Evolutionary conservation across 768 basidiomycete species (phyloP).

Genomic region (Amylocystis lapponica): DNA sequence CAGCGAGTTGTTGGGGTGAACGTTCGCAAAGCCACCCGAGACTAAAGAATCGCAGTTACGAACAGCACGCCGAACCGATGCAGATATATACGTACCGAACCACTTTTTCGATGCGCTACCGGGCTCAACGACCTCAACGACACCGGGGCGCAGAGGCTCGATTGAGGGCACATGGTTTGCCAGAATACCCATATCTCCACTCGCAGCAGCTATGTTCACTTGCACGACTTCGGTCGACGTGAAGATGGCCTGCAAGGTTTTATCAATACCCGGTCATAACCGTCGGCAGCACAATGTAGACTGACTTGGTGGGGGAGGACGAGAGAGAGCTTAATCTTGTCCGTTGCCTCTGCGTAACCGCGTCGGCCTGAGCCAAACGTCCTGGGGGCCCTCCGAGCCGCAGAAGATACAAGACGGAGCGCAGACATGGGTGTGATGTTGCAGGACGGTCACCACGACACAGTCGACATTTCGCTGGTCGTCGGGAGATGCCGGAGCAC

Average conservation of each 20-base stretch:
- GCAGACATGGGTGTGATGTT: conserved; percentile 51
- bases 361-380: conserved; percentile 53
- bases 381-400: conserved; percentile 53
- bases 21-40: conserved; percentile 94
- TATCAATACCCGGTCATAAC: conserved; percentile 3
- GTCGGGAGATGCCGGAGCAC: conserved; percentile 13
- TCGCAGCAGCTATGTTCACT: conserved; percentile 90
- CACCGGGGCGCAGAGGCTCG: conserved; percentile 89
- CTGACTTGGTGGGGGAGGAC: conserved; percentile 92
- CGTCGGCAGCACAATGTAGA: conserved; percentile 15
- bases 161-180: conserved; percentile 99
- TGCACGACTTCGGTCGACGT: conserved; percentile 88
- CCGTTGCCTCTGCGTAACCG: conserved; percentile 87
- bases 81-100: conserved; percentile 65
- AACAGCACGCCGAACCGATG: neutral
- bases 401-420: conserved; percentile 63
- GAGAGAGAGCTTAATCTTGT: conserved; percentile 90
- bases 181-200: conserved; percentile 98
- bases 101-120: conserved; percentile 82
- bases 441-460: conserved; percentile 10
- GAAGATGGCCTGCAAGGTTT: conserved; percentile 69
- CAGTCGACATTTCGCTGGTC: conserved; percentile 15
- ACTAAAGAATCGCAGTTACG: conserved; percentile 30
- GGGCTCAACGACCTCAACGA: conserved; percentile 90
- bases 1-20: conserved; percentile 94